Base-by-base conservation (phyloP, 192 early-diverging fungal species). In the Backusella psychrophila region DNA sequence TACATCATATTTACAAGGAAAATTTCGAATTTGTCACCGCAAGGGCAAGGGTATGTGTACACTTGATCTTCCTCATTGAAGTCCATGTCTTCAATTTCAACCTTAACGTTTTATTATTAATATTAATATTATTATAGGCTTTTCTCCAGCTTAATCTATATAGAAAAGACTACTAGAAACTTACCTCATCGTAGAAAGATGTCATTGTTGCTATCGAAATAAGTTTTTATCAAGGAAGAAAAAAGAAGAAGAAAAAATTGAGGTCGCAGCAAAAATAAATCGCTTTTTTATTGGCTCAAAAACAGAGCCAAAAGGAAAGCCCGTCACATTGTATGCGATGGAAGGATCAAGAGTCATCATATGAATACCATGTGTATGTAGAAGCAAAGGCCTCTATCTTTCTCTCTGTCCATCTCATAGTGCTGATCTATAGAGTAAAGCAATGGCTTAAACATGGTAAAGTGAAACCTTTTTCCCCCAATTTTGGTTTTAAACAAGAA, bases 21-120 rank as follows among this genome's bases (percentile, higher is more conserved):
- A 75, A 97, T 97, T 77, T 93, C 85, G 79, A 99, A 99, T 29
- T 90, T 88, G 89, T 99, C 97, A 14, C 97, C 97, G 85, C 97
- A 99, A 2, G 97, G 97, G 80, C 96, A 99, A 33, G 97, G 97
- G 78, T 96, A 99, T 66, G 87, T 89, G 87, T 96, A 99, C 14
- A 89, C 85, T 71, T 90, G 83, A 31, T 85, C 89, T 41, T 95
- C 94, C 79, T 95, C 93, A 76, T 96, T 92, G 80, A 92, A 98
- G 70, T 95, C 94, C 90, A 98, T 93, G 83, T 98, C 97, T 81
- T 98, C 93, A 71, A 80, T 81, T 38, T 84, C 78, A 71, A 80
- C 66, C 76, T 83, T 65, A 11, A 39, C 11, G 11, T 39, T 39
- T 33, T 39, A 39, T 39, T 12, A 39, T 39, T 39, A 12, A 29